phyloP scores from a whole-genome alignment of 2,329 filamentous ascomycete species.

The Pseudogymnoascus sp. region DNA sequence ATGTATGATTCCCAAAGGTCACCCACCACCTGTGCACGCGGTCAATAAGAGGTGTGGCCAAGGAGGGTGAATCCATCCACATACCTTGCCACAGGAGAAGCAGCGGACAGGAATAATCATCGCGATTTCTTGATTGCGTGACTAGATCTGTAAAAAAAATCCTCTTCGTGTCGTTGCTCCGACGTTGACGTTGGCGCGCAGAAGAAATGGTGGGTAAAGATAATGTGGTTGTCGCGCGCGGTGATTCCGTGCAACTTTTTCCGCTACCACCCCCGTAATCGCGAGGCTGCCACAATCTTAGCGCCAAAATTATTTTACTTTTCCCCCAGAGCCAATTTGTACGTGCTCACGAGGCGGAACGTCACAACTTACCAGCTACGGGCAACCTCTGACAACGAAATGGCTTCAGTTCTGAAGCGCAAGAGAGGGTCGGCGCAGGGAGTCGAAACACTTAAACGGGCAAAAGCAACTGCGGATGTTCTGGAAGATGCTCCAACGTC shows the following conservation, averaged over 20 bases:
- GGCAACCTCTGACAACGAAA: constrained; percentile 24
- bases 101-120: constrained; percentile 99
- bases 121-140: constrained; percentile 30
- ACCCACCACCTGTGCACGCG: constrained; percentile 60
- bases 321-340: constrained; percentile 5
- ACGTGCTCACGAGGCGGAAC: constrained; percentile 6
- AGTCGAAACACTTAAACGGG: constrained; percentile 22
- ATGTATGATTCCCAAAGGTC: constrained; percentile 97
- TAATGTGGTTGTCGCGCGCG: background rate
- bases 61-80: constrained; percentile 16
- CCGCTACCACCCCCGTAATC: constrained; percentile 6
- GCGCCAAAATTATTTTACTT: constrained; percentile 11
- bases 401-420: constrained; percentile 30
- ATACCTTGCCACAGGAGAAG: constrained; percentile 97
- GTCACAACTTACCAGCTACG: constrained; percentile 8
- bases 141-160: constrained; percentile 4
- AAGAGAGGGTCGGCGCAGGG: constrained; percentile 27
- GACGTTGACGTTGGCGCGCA: background rate
- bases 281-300: constrained; percentile 10
- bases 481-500: constrained; percentile 10
- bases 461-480: constrained; percentile 20
- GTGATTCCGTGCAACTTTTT: constrained; percentile 6
- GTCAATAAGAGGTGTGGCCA: background rate
- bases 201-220: constrained; percentile 3
- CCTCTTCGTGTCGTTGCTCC: constrained; percentile 4